These are phyloP conservation scores for Phytophthora macrochlamydospora DNA, from an alignment of 352 stramenopile species.

Conservation along the genomic window DNA sequence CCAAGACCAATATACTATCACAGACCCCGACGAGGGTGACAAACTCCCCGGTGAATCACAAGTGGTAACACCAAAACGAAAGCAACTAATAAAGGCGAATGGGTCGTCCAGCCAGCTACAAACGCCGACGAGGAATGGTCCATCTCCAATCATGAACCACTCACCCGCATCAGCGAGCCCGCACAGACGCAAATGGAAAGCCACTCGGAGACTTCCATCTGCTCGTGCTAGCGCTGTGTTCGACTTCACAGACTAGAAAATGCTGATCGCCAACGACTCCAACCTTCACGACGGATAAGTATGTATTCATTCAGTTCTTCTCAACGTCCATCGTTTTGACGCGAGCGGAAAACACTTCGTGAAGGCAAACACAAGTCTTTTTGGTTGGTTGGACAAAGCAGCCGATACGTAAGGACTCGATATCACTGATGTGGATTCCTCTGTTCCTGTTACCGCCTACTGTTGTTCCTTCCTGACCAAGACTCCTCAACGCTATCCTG, in stretches of 20 bases:
- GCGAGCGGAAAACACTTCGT: no score
- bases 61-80: slow-evolving; percentile 28
- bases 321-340: no score
- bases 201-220: slow-evolving; percentile 5
- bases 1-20: slow-evolving; percentile 11
- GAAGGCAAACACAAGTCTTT: no score
- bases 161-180: slow-evolving; percentile 15
- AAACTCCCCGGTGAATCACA: neutral
- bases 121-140: slow-evolving; percentile 11
- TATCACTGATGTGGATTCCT: no score
- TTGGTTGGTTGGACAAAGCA: no score
- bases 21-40: slow-evolving; percentile 22
- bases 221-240: slow-evolving; percentile 25
- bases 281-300: no score
- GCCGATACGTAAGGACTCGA: no score
- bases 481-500: no score
- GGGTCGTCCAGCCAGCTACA: slow-evolving; percentile 7
- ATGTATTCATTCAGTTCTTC: no score
- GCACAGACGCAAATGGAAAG: slow-evolving; percentile 28
- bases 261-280: no score
- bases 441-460: no score
- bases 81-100: slow-evolving; percentile 18
- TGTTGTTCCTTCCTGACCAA: no score
- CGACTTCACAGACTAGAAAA: slow-evolving; percentile 31
- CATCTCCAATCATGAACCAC: neutral